Evolutionary conservation across 345 rosid species (phyloP), one percentile per base, ranked within the genome.

Genomic region (Lepidium aucheri): DNA sequence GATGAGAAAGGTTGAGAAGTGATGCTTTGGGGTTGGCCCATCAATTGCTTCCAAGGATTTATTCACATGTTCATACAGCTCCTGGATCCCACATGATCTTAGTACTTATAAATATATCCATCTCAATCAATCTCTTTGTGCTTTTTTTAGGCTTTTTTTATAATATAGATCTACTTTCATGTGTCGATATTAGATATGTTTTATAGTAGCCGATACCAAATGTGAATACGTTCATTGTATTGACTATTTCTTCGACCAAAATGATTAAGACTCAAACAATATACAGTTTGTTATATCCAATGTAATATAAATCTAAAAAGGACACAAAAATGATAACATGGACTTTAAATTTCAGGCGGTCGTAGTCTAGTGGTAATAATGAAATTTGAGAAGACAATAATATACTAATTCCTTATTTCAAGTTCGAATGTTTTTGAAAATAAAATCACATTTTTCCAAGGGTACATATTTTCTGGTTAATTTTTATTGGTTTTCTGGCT

Each of bases 1-100:
- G 73, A 73, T 58, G 77, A 73, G 77, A 73, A 73, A 73, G 72
- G 62, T 32, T 59, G 63, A 67, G 63, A 73, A 73, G 77, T 73
- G 68, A 73, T 73, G 30, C 77, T 67, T 51, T 42, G 14, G 43
- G 77, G 68, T 52, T 73, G 77, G 72, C 73, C 77, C 72, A 74
- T 74, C 69, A 16, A 53, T 38, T 10, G 65, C 77, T 67, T 60
- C 77, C 40, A 74, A 74, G 77, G 65, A 74, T 74, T 74, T 74
- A 53, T 74, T 74, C 73, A 67, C 77, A 53, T 74, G 77, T 53
- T 74, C 73, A 74, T 65, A 67, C 73, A 67, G 5, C 61, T 50
- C 26, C 9, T 74, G 69, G 63, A 26, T 56, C 77, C 77, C 77
- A 73, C 77, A 74, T 67, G 77, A 60, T 53, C 32, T 28, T 28